Percentiles rank a stretch among this genome's conserved stretches.
Conservation (phyloP, 139 green algal genomes). For the Chlamydomonas sp. region DNA sequence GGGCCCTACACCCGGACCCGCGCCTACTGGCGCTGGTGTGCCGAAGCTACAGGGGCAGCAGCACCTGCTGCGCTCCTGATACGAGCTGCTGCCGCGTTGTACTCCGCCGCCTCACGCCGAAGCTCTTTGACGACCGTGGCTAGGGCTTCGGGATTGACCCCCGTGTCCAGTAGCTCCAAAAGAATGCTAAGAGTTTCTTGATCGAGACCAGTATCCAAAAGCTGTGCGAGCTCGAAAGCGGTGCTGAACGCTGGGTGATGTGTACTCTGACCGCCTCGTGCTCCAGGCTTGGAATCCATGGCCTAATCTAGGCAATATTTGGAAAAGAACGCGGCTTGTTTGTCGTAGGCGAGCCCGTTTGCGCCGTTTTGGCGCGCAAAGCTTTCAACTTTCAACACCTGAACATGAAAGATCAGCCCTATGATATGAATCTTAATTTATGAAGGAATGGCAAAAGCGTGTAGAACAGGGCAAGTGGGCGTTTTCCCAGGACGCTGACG, state of each 20-base stretch:
- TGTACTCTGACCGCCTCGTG: neutral
- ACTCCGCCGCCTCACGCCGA: slow-evolving; percentile 61
- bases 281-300: slow-evolving; percentile 19
- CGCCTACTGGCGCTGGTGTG: neutral
- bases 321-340: neutral
- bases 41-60: neutral
- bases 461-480: neutral
- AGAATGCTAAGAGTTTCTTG: slow-evolving; percentile 78
- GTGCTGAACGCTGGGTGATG: slow-evolving; percentile 49
- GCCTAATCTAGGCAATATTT: neutral
- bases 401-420: too few species aligned
- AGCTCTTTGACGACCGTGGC: slow-evolving; percentile 78
- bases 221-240: slow-evolving; percentile 60
- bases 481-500: neutral
- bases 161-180: slow-evolving; percentile 75
- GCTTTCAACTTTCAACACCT: too few species aligned
- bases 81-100: slow-evolving; percentile 38
- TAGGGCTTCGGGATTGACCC: slow-evolving; percentile 87
- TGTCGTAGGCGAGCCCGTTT: neutral
- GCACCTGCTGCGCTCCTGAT: neutral
- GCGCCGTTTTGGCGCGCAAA: neutral
- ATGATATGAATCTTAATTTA: too few species aligned
- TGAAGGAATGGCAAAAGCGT: too few species aligned
- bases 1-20: too few species aligned
- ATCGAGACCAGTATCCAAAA: slow-evolving; percentile 78